phyloP scores from a whole-genome alignment of 306 rosid species.

The Begonia loranthoides region DNA sequence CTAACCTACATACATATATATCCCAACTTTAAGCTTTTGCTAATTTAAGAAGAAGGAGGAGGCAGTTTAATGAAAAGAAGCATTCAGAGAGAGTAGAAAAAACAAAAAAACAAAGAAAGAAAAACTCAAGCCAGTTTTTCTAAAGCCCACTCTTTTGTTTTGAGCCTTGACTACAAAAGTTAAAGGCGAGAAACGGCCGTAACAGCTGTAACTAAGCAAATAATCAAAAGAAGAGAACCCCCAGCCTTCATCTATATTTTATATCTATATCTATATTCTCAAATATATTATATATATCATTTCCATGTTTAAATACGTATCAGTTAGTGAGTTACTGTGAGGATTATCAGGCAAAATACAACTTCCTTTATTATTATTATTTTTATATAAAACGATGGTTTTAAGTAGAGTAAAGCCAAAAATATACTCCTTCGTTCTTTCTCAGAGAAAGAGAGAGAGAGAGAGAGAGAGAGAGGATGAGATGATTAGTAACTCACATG shows the following conservation, averaged over 20 bases:
- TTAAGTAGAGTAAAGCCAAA: no score
- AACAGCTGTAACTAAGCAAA: slow-evolving; percentile 45
- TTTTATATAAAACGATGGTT: neutral
- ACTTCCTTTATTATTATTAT: neutral
- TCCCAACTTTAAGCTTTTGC: slow-evolving; percentile 38
- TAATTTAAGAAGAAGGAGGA: slow-evolving; percentile 26
- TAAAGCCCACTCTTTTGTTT: slow-evolving; percentile 33
- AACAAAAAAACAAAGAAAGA: slow-evolving; percentile 19
- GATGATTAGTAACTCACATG: neutral
- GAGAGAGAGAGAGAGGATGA: neutral
- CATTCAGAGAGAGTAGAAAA: slow-evolving; percentile 14
- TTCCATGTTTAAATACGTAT: neutral
- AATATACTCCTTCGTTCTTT: neutral
- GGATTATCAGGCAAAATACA: neutral
- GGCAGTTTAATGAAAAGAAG: slow-evolving; percentile 34
- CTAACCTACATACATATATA: slow-evolving; percentile 4
- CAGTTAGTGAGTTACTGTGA: neutral
- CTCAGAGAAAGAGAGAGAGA: neutral
- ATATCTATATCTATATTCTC: neutral
- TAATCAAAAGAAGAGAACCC: slow-evolving; percentile 25
- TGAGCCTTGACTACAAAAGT: slow-evolving; percentile 80
- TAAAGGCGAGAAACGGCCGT: slow-evolving; percentile 61
- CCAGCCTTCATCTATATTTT: slow-evolving; percentile 11
- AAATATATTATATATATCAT: no score
- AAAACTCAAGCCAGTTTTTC: slow-evolving; percentile 11